Base-by-base conservation (phyloP, 176 grass and related monocot species). In the Neostapfia colusana region DNA sequence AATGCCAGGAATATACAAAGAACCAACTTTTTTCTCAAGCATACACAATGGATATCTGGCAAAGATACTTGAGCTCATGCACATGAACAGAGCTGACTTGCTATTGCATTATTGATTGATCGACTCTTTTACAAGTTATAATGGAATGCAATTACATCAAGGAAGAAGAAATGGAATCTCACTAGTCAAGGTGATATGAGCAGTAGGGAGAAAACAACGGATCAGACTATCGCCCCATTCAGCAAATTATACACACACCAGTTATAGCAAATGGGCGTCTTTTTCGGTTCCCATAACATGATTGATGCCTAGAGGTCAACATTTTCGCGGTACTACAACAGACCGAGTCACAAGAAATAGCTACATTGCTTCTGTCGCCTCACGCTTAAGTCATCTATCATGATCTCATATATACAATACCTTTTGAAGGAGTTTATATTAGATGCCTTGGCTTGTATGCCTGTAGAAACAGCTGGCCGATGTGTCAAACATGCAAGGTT, bases 391-490 rank as follows among this genome's bases (percentile, higher is more conserved):
- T 60, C 41, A 4, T 39, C 82, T 85, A 91, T 70, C 76, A 56
- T 79, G 38, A 60, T 66, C 62, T 43, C 88, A 88, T 92, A 69
- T 87, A 45, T 83, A 96, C 84, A 89, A 23, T 64, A 80, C 35
- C 53, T 46, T 31, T 31, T 48, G 41, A 73, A 72, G 68, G 38
- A 64, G 43, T 69, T 44, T 56, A 40, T 71, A 66, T 40, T 16
- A 61, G 72, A 56, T 68, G 83, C 72, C 59, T 89, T 67, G 38
- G 9, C 65, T 38, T 60, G 18, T 64, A 64, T 42, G 39, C 72
- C 93, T 93, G 90, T 28, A 24, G 49, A 83, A 97, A 86, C 40
- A 46, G 50, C 57, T 61, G 18, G 10, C 17, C 10, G 11, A 6
- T 41, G 43, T 40, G 37, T 61, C 39, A 37, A 81, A 28, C 3